A percentile compares a stretch with the other conserved stretches of the same genome.
phyloP scores from a whole-genome alignment of 345 rosid species.

The Boechera stricta region DNA sequence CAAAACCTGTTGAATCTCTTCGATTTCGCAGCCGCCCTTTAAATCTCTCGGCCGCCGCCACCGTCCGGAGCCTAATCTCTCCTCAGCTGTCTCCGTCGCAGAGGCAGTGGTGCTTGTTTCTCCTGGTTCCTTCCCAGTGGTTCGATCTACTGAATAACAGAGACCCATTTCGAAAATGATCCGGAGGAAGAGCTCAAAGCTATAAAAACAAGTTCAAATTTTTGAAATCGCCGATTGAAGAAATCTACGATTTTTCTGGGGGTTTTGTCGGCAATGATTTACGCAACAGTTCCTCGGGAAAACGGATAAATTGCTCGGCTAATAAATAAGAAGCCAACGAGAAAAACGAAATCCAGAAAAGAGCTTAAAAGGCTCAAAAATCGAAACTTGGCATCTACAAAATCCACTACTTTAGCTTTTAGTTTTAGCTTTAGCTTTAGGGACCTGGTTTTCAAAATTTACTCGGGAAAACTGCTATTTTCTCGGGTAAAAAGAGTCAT shows the following conservation, averaged over 20 bases:
- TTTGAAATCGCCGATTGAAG: constrained; percentile 13
- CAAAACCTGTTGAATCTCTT: constrained; percentile 53
- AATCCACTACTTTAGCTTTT: constrained; percentile 38
- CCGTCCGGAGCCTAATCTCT: constrained; percentile 46
- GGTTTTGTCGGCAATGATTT: constrained; percentile 34
- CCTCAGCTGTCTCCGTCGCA: constrained; percentile 32
- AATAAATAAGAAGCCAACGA: constrained; percentile 15
- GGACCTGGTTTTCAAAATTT: constrained; percentile 26
- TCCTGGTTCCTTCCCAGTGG: constrained; percentile 47
- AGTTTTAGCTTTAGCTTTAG: constrained; percentile 35
- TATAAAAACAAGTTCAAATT: background rate
- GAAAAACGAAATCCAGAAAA: constrained; percentile 36
- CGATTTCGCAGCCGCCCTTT: constrained; percentile 45
- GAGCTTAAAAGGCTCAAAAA: constrained; percentile 35
- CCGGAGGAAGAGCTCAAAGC: constrained; percentile 12
- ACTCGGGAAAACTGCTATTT: constrained; percentile 45
- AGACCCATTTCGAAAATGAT: constrained; percentile 60
- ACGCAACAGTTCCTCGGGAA: constrained; percentile 1
- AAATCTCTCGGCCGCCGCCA: constrained; percentile 61
- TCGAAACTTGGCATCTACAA: constrained; percentile 30
- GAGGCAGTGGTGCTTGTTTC: constrained; percentile 40
- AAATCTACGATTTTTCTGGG: constrained; percentile 8
- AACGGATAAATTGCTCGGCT: constrained; percentile 24
- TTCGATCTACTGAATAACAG: constrained; percentile 62
- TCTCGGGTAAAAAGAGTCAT: constrained; percentile 36